Base-by-base conservation (phyloP, 2,329 filamentous ascomycete genomes). In the Penicillium sp. region DNA sequence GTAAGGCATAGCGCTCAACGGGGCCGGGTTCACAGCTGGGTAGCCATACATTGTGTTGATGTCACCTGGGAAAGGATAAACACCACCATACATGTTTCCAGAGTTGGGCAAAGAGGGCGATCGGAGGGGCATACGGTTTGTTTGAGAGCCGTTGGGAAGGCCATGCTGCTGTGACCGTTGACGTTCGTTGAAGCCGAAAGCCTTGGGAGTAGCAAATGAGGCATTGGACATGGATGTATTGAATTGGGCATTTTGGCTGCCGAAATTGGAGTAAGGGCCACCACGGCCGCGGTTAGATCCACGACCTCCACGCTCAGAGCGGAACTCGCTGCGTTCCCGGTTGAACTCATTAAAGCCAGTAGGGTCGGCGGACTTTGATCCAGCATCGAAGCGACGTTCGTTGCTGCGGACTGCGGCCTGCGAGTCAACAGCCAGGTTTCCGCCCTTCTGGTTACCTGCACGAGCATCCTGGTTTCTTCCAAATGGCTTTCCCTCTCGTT, bases 41-140 rank as follows among this genome's bases (percentile, higher is more conserved):
- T 85, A 86, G 49, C 82, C 81, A 61, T 84, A 85, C 72, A 84
- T 78, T 34, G 76, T 75, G 53, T 77, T 75, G 47, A 80, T 73
- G 58, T 80, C 82, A 7, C 66, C 63, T 18, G 72, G 71, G 56
- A 69, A 68, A 39, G 69, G 65, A 60, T 76, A 76, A 43, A 74
- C 76, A 52, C 72, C 72, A 67, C 72, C 72, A 67, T 82, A 87
- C 58, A 79, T 74, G 29, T 72, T 71, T 34, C 60, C 66, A 16
- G 81, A 79, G 36, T 79, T 79, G 2, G 84, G 81, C 62, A 87
- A 80, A 1, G 85, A 87, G 59, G 86, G 84, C 26, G 85, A 84
- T 51, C 85, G 79, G 56, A 81, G 71, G 44, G 76, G 76, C 61
- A 79, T 77, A 47, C 83, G 77, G 60, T 78, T 80, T 55, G 79